Conservation (phyloP, 805 yeast genomes). For the Teunomyces aglyptinius region DNA sequence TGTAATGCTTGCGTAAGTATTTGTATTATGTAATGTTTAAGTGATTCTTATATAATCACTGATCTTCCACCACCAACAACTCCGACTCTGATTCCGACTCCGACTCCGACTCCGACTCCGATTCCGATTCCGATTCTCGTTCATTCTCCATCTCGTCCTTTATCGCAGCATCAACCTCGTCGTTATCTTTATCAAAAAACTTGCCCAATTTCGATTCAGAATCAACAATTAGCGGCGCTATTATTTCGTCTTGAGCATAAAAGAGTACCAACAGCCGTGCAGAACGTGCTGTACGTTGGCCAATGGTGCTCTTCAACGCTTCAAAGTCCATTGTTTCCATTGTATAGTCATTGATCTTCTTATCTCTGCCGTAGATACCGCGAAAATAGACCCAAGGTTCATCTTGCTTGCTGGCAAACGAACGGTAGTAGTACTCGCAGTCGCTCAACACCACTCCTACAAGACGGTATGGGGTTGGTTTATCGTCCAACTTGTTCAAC, state of each 20-base stretch:
- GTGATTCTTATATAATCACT: not conserved
- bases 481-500: constrained; percentile 11
- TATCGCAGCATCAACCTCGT: constrained; percentile 7
- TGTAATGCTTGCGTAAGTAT: not conserved
- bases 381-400: constrained; percentile 23
- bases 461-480: constrained; percentile 22
- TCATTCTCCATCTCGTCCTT: constrained; percentile 3
- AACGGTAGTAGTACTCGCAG: constrained; percentile 25
- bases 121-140: not conserved
- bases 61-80: not conserved
- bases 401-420: constrained; percentile 10
- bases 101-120: not conserved
- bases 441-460: constrained; percentile 33
- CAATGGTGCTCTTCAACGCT: constrained; percentile 15
- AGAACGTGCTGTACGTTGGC: constrained; percentile 12
- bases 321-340: constrained; percentile 20
- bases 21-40: not conserved
- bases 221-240: constrained; percentile 1
- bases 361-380: constrained; percentile 9
- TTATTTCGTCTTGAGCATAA: constrained; percentile 16
- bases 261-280: constrained; percentile 15
- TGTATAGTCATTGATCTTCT: constrained; percentile 15
- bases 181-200: constrained; percentile 20
- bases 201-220: constrained; percentile 11
- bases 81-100: not conserved